Base-by-base conservation (phyloP, 129 eudicot species). In the Helichrysum umbraculigerum region DNA sequence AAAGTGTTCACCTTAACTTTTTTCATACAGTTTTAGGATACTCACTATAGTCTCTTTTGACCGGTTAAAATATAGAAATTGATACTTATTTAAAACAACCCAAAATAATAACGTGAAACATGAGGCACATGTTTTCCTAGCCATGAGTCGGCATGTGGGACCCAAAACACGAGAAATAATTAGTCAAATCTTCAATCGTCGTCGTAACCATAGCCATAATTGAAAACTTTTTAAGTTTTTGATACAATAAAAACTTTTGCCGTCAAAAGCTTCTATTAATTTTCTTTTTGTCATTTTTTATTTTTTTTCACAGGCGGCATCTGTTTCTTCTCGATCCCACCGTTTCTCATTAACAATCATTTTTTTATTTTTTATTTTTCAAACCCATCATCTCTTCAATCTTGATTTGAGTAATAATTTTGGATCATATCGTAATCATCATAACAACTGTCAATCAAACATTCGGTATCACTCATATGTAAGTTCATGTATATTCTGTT, bases 391-490 rank as follows among this genome's bases (percentile, higher is more conserved):
- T 80, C 75, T 72, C 19, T 29, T 20, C 59, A 72, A 79, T 79
- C 79, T 79, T 66, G 74, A 79, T 79, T 73, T 39, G 59, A 51
- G 73, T 73, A 58, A 66, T 39, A 64, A 56, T 66, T 73, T 73
- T 12, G 78, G 70, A 73, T 80, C 75, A 28, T 56, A n/a, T 74
- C 17, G 44, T 74, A 42, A 74, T 74, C 75, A 80, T 58, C 17
- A 33, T 28, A 20, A 57, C 71, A 74, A 74, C 44, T 68, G 33
- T 59, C 79, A 58, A 67, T 73, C 83, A 56, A 11, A 62, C 63
- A 59, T 70, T 78, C 68, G 75, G 44, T 79, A 37, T 56, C 20
- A 72, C 70, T 59, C 75, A 66, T 67, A 75, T 80, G 79, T 80
- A 80, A 80, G 79, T 73, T 72, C 74, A 5, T 61, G 15, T 61